Evolutionary conservation across 345 rosid species (phyloP).

Genomic region (Eucalyptus pumila): DNA sequence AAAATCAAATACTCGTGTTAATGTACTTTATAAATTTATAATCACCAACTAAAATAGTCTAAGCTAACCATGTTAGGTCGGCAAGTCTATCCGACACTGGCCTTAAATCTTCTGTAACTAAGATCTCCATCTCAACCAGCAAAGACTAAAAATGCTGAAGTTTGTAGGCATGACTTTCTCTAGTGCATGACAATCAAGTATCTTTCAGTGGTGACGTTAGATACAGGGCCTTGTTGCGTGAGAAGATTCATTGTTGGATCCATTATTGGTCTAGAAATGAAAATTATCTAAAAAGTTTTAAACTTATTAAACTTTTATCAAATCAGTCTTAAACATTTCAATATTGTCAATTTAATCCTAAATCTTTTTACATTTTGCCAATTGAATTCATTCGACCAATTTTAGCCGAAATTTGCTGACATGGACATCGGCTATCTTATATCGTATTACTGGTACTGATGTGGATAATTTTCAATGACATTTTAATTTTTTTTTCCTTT

Average conservation of each 20-base stretch:
- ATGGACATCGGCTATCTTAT: no score
- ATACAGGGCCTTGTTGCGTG: background rate
- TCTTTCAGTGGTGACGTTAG: background rate
- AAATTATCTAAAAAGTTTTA: no score
- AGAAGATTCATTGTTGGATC: background rate
- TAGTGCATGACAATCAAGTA: background rate
- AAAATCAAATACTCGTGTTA: background rate
- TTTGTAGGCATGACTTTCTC: background rate
- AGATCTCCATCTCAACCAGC: background rate
- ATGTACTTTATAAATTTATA: background rate
- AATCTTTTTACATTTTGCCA: no score
- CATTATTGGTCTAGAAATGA: no score
- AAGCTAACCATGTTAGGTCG: background rate
- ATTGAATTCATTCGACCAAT: no score
- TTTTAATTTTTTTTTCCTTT: no score
- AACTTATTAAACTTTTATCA: no score
- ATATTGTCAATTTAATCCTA: fast-evolving
- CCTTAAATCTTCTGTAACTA: background rate
- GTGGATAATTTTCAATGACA: no score
- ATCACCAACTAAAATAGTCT: background rate
- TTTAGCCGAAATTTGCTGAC: fast-evolving
- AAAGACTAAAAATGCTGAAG: background rate
- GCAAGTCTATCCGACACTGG: background rate
- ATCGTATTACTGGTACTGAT: no score
- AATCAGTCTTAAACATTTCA: no score